Percentiles rank a stretch among this genome's conserved stretches.
Conservation (phyloP, 2,329 filamentous ascomycete genomes). For the Arthroderma sp. region DNA sequence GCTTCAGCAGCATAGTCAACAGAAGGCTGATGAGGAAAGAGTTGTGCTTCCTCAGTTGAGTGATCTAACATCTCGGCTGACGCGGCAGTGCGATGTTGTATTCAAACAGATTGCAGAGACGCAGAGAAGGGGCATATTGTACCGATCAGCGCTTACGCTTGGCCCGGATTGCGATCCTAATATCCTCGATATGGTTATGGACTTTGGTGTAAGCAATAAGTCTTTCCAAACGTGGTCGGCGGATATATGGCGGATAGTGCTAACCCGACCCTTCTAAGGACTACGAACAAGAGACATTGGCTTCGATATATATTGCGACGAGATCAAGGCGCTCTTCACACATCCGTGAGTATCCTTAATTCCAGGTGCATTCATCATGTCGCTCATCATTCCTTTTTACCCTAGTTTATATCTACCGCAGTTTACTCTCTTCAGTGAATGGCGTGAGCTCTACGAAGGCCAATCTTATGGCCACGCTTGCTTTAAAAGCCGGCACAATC, state of each 20-base stretch:
- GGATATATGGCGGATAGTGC: background rate
- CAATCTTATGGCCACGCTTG: slow-evolving; percentile 20
- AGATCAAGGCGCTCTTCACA: slow-evolving; percentile 22
- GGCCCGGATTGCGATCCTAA: slow-evolving; percentile 25
- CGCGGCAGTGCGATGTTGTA: slow-evolving; percentile 44
- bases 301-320: slow-evolving; percentile 23
- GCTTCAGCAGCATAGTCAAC: slow-evolving; percentile 37
- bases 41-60: slow-evolving; percentile 48
- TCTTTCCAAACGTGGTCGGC: background rate
- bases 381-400: background rate
- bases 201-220: slow-evolving; percentile 29
- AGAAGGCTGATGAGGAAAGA: slow-evolving; percentile 33
- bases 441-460: slow-evolving; percentile 41
- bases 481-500: slow-evolving; percentile 22
- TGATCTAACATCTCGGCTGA: slow-evolving; percentile 49
- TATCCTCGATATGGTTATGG: slow-evolving; percentile 47
- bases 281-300: slow-evolving; percentile 14
- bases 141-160: slow-evolving; percentile 44
- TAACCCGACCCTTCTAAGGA: slow-evolving; percentile 13
- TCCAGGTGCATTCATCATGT: background rate
- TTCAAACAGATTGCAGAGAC: slow-evolving; percentile 58
- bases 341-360: slow-evolving; percentile 16
- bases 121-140: slow-evolving; percentile 54
- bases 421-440: slow-evolving; percentile 41
- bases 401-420: slow-evolving; percentile 47